Conservation (phyloP, 2,329 filamentous ascomycete genomes). For the Arthrinium puccinioides region DNA sequence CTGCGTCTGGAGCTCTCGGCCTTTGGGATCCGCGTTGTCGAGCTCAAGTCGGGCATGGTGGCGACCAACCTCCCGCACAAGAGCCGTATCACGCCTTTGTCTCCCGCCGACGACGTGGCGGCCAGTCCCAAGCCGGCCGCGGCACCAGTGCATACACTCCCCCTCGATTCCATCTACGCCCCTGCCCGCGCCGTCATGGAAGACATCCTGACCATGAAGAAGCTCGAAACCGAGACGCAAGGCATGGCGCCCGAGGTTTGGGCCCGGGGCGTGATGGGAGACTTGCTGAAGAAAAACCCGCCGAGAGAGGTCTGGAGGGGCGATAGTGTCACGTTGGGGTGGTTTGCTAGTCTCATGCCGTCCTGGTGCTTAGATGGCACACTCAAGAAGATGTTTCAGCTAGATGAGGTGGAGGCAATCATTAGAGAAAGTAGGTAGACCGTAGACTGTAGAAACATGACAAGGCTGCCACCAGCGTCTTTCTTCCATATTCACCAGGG, state of each 20-base stretch:
- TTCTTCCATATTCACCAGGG: too few relatives aligned
- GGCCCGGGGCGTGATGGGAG: neutral
- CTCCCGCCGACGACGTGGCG: too few relatives aligned
- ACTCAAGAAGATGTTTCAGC: neutral
- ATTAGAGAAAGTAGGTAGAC: neutral
- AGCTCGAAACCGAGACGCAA: neutral
- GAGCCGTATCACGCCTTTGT: too few relatives aligned
- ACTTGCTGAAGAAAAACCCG: neutral
- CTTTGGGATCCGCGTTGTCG: constrained; percentile 21
- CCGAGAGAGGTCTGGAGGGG: constrained; percentile 1
- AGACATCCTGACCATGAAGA: neutral
- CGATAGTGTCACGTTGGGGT: neutral
- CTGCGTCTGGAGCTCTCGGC: constrained; percentile 24
- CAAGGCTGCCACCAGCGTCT: too few relatives aligned
- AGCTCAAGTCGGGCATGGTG: constrained; percentile 8
- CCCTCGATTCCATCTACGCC: neutral
- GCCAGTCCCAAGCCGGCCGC: too few relatives aligned
- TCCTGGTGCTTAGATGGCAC: neutral
- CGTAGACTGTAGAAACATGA: too few relatives aligned
- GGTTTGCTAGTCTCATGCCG: neutral
- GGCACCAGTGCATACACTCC: too few relatives aligned
- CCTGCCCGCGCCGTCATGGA: constrained; percentile 1
- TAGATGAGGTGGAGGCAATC: neutral
- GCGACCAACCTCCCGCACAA: constrained; percentile 5
- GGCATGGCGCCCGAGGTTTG: constrained; percentile 1